A percentile compares a stretch with the other conserved stretches of the same genome.
These are phyloP conservation scores for Trichosporon coremiiforme DNA, from an alignment of 1,284 basidiomycete species.

Conservation along the genomic window DNA sequence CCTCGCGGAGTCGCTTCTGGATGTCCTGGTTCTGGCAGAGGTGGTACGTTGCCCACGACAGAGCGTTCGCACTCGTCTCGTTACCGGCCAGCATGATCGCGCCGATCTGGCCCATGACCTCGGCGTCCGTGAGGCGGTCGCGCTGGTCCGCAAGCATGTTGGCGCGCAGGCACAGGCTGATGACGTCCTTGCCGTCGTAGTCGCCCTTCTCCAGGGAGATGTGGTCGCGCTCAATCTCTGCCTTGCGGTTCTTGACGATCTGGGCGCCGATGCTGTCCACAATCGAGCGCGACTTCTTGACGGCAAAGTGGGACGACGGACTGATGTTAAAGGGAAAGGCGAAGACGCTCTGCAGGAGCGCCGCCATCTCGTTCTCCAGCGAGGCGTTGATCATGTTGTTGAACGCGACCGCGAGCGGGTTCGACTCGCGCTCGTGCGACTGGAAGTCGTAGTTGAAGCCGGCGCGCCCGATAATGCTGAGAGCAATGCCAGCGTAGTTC, in stretches of 20 bases:
- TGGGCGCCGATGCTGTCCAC: constrained; percentile 33
- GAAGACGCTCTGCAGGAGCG: constrained; percentile 29
- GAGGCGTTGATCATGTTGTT: constrained; percentile 62
- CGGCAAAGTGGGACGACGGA: too few species aligned
- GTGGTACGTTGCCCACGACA: constrained; percentile 72
- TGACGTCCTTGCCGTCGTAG: constrained; percentile 59
- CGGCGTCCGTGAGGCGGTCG: constrained; percentile 66
- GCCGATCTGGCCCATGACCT: constrained; percentile 73
- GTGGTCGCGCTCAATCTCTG: constrained; percentile 35
- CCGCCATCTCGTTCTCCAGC: constrained; percentile 36
- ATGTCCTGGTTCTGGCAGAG: constrained; percentile 62
- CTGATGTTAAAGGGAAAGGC: constrained; percentile 18
- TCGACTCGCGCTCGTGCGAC: constrained; percentile 53
- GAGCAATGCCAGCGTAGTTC: constrained; percentile 66
- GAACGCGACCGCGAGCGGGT: constrained; percentile 63
- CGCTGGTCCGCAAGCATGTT: constrained; percentile 62
- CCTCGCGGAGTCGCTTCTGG: constrained; percentile 65
- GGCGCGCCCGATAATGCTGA: constrained; percentile 73
- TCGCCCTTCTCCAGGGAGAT: constrained; percentile 49
- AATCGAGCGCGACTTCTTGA: not conserved
- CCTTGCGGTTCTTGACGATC: constrained; percentile 36
- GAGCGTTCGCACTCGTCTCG: constrained; percentile 72
- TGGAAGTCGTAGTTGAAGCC: constrained; percentile 69
- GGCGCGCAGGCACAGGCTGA: constrained; percentile 61
- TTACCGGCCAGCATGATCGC: constrained; percentile 69